Conservation (phyloP, 2,329 filamentous ascomycete species). For the Fusarium sp. region DNA sequence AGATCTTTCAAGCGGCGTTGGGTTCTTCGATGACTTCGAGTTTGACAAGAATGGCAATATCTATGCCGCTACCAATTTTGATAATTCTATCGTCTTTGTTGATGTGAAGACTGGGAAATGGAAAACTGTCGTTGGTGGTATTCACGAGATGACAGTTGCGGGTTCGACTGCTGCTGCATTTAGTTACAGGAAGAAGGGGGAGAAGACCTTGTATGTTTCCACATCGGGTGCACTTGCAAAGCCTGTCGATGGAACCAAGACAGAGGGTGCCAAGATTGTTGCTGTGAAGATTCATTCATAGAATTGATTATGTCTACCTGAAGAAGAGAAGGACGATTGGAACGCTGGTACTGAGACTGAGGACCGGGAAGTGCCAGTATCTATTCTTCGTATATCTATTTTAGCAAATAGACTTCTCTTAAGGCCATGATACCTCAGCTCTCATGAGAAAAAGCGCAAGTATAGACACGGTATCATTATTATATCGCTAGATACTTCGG, state of each 20-base stretch:
- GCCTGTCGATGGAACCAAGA: constrained; percentile 26
- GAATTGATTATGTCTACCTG: fast-evolving
- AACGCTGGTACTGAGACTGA: too few species aligned
- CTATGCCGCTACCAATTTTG: constrained; percentile 32
- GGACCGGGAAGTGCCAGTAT: neutral
- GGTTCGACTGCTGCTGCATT: constrained; percentile 34
- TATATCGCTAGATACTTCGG: neutral
- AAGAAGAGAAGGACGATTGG: neutral
- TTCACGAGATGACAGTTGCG: constrained; percentile 27
- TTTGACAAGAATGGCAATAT: constrained; percentile 33
- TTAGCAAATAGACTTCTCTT: neutral
- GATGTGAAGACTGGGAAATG: constrained; percentile 16
- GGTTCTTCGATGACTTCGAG: constrained; percentile 37
- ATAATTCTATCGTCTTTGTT: constrained; percentile 32
- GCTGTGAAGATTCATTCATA: constrained; percentile 1
- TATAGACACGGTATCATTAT: neutral
- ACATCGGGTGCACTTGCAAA: constrained; percentile 23
- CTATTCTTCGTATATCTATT: neutral
- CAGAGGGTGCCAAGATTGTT: constrained; percentile 35
- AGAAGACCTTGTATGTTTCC: constrained; percentile 18
- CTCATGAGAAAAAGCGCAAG: too few species aligned
- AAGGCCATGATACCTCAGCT: fast-evolving
- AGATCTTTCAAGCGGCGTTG: constrained; percentile 11
- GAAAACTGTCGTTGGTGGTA: constrained; percentile 23
- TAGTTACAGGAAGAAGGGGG: constrained; percentile 19